Base-by-base conservation (phyloP, 148 eudicot genomes). In the Nepenthes mirabilis region DNA sequence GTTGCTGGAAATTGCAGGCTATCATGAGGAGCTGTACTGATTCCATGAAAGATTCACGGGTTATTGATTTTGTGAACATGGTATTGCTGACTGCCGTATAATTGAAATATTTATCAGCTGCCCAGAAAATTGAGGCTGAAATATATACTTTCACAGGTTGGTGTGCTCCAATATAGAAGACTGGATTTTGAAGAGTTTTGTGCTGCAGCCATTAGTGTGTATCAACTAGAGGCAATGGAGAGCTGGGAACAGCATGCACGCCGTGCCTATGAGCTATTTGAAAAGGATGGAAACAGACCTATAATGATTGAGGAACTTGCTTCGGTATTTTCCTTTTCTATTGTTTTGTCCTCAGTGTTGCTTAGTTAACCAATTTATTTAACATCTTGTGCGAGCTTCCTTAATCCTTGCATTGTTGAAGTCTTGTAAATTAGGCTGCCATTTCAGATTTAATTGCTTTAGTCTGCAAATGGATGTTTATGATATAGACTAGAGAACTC, bases 281-380 rank as follows among this genome's bases (percentile, higher is more conserved):
- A 91, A 59, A 91, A 83, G 75, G 95, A 91, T 74, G 98, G 96
- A 33, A 91, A 91, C 69, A 65, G 98, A 67, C 75, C 96, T 51
- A 91, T 91, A 33, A 91, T 83, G 94, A 91, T 91, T 58, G 94
- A 91, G 69, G 98, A 91, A 74, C 82, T 91, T 55, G 98, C 98
- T 49, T 91, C 96, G 49, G 98, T 91, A 85, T 63, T 63, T 35
- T 49, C 48, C 53, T 55, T 13, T 60, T 53, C 13, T 33, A 34
- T 48, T 61, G 37, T 62, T 52, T 43, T 23, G 23, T 23, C 23
- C 23, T 23, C 23, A 23, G 23, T 23, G 23, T 23, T 23, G 23
- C 23, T 23, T 0, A 23, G 23, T 23, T 23, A 23, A 23, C 23
- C 45, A 3, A 40, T 40, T 40, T 40, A 40, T 40, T 40, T 8